Base-by-base conservation (phyloP, 345 rosid species). In the Balakata baccata region DNA sequence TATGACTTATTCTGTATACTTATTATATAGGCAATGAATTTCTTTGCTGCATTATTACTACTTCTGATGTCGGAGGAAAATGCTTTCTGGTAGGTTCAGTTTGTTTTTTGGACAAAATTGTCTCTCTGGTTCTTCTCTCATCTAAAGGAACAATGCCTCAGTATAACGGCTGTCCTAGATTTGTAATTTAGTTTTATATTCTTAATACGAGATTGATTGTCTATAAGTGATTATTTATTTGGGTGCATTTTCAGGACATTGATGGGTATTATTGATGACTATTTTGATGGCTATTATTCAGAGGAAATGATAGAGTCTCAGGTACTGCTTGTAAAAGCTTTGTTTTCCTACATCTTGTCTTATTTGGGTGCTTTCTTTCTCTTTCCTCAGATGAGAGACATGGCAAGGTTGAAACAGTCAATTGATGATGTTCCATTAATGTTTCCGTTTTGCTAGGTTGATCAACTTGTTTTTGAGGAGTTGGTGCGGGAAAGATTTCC, bases 41-140 rank as follows among this genome's bases (percentile, higher is more conserved):
- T 96, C 84, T 96, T 96, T 84, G 98, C 99, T 80, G 99, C 98
- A 34, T 84, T 96, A 75, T 90, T 96, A 70, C 94, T 96, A 69
- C 93, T 96, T 80, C 85, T 96, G 85, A 96, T 96, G 99, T 95
- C 99, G 0, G 99, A 96, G 87, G 99, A 96, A 87, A 96, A 96
- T 90, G 99, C 99, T 69, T 96, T 96, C 84, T 93, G 99, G 99
- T 95, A 87, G 77, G 87, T 81, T 66, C 73, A 25, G 66, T 5
- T 43, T 43, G 1, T 8, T 43, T 43, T 5, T 43, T 43, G 6
- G 4, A 43, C 46, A 43, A 1, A 43, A 43, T 37, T 65, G 22
- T 47, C 9, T 7, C 25, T 10, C 6, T 20, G 1, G 23, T 43
- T n/a, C 22, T 74, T 56, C 45, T 18, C 14, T n/a, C 34, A 20